Base-by-base conservation (phyloP, 345 rosid genomes). In the Eucalyptus marginata region DNA sequence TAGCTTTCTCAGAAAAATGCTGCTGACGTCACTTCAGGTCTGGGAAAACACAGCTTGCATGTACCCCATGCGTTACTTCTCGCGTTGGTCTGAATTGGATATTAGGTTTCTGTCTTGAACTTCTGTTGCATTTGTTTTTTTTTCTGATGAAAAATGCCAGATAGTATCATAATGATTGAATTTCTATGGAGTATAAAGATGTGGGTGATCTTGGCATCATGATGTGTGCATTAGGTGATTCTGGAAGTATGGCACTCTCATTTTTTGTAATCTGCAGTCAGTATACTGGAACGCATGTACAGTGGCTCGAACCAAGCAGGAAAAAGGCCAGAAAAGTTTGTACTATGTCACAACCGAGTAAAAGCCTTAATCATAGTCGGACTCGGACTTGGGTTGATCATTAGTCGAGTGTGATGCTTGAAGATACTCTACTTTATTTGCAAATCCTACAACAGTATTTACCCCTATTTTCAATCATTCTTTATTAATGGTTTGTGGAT, bases 41-140 rank as follows among this genome's bases (percentile, higher is more conserved):
- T 89, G 97, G 99, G 90, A 97, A 97, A 93, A 97, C 99, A 66
- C 99, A 96, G 90, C 95, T 97, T 52, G 98, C 98, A 54, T 97
- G 94, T 93, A 96, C 99, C 29, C 97, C 95, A 5, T 96, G 99
- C 43, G 98, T 97, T 88, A 93, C 97, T 49, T 95, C 99, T 58
- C 96, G 3, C 8, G 16, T 3, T 51, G 16, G 16, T 43, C 43
- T 43, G 43, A 43, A 43, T 86, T 49, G 58, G 13, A 5, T 86
- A 9, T 86, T 31, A n/a, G 51, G 56, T 29, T 50, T 86, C 15
- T 22, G 13, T 25, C 22, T 2, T 86, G 6, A 86, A 54, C 87
- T 86, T 86, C 86, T 44, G n/a, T 43, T 87, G 16, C 71, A 7
- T n/a, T 59, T 40, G 43, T 43, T 43, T 43, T 5, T 5, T 5